phyloP scores from a whole-genome alignment of 164 flowering plant genomes.

The Pachysandra terminalis region DNA sequence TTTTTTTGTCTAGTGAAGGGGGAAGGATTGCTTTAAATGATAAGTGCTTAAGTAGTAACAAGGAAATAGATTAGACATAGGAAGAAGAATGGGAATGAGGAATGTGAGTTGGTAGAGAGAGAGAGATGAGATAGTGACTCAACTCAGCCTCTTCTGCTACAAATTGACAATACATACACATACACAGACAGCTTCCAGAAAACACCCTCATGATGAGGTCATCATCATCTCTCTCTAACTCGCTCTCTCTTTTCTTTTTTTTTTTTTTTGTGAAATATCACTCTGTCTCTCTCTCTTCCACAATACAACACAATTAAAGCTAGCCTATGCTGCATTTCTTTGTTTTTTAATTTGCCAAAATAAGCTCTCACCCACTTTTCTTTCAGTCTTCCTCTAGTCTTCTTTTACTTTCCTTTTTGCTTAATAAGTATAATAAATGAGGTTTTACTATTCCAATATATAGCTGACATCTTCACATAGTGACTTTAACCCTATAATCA shows the following conservation, averaged over 20 bases:
- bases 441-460: too few species aligned
- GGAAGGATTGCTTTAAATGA: too few species aligned
- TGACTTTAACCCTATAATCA: too few species aligned
- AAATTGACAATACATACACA: conserved; percentile 11
- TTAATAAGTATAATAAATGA: too few species aligned
- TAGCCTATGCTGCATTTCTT: conserved; percentile 12
- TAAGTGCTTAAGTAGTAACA: background rate
- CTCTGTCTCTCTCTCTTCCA: too few species aligned
- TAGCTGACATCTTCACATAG: too few species aligned
- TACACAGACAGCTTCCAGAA: conserved; percentile 7
- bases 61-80: background rate
- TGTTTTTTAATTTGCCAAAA: background rate
- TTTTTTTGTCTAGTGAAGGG: background rate
- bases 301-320: background rate
- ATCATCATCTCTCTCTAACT: conserved; percentile 2
- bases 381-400: too few species aligned
- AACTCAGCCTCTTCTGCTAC: background rate
- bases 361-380: background rate
- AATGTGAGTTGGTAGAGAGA: background rate
- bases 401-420: background rate
- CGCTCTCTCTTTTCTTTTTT: background rate
- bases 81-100: background rate
- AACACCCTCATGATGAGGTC: conserved; percentile 12
- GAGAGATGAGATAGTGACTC: background rate
- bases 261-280: background rate